Evolutionary conservation across 306 rosid genomes (phyloP), one percentile per base, ranked within the genome.

Genomic region (Mucuna pruriens): DNA sequence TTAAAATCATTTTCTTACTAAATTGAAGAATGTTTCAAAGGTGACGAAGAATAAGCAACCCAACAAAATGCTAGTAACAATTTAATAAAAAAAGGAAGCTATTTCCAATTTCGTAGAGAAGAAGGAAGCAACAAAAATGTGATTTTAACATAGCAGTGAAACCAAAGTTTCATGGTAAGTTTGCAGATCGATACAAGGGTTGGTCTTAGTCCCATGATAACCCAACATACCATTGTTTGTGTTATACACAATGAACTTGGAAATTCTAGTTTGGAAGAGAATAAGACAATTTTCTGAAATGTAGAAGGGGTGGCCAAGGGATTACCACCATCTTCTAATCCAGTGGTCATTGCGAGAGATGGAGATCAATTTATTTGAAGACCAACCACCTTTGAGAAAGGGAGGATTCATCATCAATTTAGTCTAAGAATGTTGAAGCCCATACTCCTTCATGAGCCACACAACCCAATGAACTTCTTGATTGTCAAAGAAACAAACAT

Each of bases 391-490:
- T 36, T n/a, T 36, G 5, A 36, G 2, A 36, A 36, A 36, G 40
- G 5, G 5, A 3, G 61, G 61, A 0, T 19, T 20, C 12, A 1
- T 33, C 16, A 20, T 22, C 31, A 82, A 42, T 67, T 67, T 82
- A 82, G 69, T 75, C 85, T 29, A 75, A 9, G 85, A 75, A 8
- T 44, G 3, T 3, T 10, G 10, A 31, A 66, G 76, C 4, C 81
- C 77, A 22, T 26, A 82, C 44, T 82, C 71, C 60, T 82, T 65
- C 80, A 67, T 80, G 6, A 46, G 2, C 85, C 81, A 75, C 65
- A 75, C n/a, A 66, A 45, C 19, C 79, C 71, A 80, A 20, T 66
- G 64, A 52, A 34, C 45, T 42, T n/a, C 10, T 11, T 8, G 20
- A 11, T 9, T 0, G 0, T 74, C 51, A 54, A 44, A 61, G 40